Evolutionary conservation across 1,284 basidiomycete genomes (phyloP), one percentile per base, ranked within the genome.

Genomic region (Xanthoconium separans): DNA sequence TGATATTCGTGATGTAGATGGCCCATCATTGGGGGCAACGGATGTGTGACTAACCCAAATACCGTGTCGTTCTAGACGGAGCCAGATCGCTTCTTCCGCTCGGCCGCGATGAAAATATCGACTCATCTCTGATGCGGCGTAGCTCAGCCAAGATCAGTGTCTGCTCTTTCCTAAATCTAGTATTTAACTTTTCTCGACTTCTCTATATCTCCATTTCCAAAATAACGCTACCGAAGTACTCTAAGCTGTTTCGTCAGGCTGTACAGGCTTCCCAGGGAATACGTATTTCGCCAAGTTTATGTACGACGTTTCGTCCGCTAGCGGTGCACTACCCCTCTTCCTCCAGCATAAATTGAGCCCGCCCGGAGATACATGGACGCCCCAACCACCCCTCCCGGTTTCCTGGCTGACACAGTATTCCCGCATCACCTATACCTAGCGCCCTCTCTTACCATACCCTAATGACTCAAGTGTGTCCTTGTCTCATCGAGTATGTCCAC

Each of bases 241-340:
- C 47, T 56, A 56, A 46, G 7, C 51, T 59, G 54, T 65, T 68
- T 61, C 57, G 62, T 61, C 54, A 56, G 61, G 64, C 69, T 70
- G 65, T 70, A 68, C 66, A 66, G 57, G 56, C 63, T 65, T 68
- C 57, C 47, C 57, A 59, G 68, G 70, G 51, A 68, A 66, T 68
- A 68, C 66, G 61, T 69, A 68, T 61, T 57, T 68, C 53, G 58
- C 56, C 55, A 68, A 37, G 33, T 50, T 66, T 68, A 27, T 27
- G 27, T 27, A 65, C 69, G 64, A 69, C 44, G 58, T 58, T 68
- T 64, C 47, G 55, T 50, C 57, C 54, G 42, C 56, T 67, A 65
- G 54, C 60, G 58, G 66, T 62, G 55, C 29, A 11, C 47, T 55
- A 43, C 61, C 65, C 58, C 61, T 66, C 55, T 55, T 50, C 20